Conservation (phyloP, 2,329 filamentous ascomycete genomes). For the Pestalotiopsis sp. region DNA sequence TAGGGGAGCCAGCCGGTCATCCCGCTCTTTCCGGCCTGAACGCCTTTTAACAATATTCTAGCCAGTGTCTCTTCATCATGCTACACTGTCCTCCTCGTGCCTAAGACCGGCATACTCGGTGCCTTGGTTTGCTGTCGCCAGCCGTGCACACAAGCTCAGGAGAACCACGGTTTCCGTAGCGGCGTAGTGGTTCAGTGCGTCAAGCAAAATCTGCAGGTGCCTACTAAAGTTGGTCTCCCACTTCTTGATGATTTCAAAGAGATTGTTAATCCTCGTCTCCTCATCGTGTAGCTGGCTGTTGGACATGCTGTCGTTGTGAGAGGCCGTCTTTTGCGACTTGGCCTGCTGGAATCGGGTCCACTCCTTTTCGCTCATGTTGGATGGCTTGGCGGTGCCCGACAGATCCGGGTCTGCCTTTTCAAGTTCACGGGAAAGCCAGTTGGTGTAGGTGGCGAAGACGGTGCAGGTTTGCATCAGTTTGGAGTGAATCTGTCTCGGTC, state of each 20-base stretch:
- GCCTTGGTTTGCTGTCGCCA: constrained; percentile 81
- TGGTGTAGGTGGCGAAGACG: constrained; percentile 88
- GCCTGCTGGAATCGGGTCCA: constrained; percentile 58
- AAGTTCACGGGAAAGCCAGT: constrained; percentile 81
- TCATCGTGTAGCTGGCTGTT: constrained; percentile 38
- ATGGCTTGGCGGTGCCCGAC: constrained; percentile 54
- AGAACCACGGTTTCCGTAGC: constrained; percentile 96
- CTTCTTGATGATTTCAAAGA: constrained; percentile 84
- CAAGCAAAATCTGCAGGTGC: constrained; percentile 89
- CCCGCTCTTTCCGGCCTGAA: constrained; percentile 4
- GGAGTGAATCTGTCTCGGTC: constrained; percentile 75
- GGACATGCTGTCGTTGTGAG: constrained; percentile 31
- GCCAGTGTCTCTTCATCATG: constrained; percentile 14
- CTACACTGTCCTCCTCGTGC: constrained; percentile 54
- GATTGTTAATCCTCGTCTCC: constrained; percentile 63
- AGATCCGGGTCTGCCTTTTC: constrained; percentile 82
- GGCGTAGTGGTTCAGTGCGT: constrained; percentile 94
- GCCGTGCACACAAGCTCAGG: constrained; percentile 78
- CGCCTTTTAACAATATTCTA: constrained; percentile 8
- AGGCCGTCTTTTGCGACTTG: constrained; percentile 36
- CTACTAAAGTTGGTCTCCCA: constrained; percentile 93
- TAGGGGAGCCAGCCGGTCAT: not conserved
- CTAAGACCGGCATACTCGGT: constrained; percentile 62
- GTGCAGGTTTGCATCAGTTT: constrained; percentile 96
- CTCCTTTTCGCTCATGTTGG: constrained; percentile 60